These are phyloP conservation scores for Coffea canephora DNA, from an alignment of 257 asterid species.

Conservation along the genomic window DNA sequence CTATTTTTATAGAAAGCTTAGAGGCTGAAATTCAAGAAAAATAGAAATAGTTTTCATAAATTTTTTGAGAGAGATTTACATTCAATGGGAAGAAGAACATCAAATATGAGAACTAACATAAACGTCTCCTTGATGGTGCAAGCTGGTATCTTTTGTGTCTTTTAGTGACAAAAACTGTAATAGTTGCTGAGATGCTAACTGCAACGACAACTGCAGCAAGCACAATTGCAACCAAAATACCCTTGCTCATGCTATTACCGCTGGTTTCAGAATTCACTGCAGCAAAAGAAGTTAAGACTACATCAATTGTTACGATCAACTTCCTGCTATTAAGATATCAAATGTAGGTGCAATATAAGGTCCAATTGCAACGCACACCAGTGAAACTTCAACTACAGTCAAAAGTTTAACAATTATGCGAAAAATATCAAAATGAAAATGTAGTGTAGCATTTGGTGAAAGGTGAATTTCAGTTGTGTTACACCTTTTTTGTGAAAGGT, in stretches of 20 bases:
- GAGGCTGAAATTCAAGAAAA: constrained; percentile 30
- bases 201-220: constrained; percentile 29
- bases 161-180: constrained; percentile 30
- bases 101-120: constrained; percentile 24
- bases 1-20: constrained; percentile 36
- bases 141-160: constrained; percentile 23
- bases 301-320: neutral
- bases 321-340: neutral
- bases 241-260: constrained; percentile 24
- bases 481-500: too few relatives aligned
- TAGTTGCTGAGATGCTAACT: constrained; percentile 23
- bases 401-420: neutral
- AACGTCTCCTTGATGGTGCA: constrained; percentile 24
- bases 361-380: neutral
- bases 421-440: neutral
- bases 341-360: neutral
- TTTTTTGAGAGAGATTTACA: constrained; percentile 1
- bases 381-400: neutral
- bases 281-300: constrained; percentile 9
- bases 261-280: constrained; percentile 30
- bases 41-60: neutral
- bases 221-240: constrained; percentile 26
- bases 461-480: neutral
- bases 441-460: neutral
- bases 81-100: neutral